Evolutionary conservation across 495 filamentous ascomycete genomes (phyloP).

Genomic region (Penicillium daleae): DNA sequence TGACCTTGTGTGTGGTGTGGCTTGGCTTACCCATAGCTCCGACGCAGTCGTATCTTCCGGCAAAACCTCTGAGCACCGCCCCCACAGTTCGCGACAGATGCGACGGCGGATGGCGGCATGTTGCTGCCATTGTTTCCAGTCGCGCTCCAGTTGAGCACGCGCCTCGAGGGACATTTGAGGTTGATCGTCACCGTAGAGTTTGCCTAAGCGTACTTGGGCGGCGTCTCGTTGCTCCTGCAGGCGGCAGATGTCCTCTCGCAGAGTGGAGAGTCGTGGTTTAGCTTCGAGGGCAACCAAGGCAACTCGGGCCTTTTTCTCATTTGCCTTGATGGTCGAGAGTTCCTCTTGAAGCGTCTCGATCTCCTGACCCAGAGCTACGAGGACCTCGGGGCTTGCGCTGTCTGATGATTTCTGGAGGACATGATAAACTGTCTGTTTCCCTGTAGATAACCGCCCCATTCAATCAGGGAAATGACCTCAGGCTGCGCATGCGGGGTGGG

Average conservation of each 20-base stretch:
- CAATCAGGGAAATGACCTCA: conserved; percentile 11
- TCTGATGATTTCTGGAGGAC: conserved; percentile 56
- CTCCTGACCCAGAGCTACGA: conserved; percentile 51
- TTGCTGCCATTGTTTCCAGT: conserved; percentile 56
- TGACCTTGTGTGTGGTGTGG: too few species aligned
- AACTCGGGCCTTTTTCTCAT: conserved; percentile 55
- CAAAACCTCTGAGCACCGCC: conserved; percentile 49
- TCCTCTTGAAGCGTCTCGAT: conserved; percentile 55
- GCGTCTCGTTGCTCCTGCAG: conserved; percentile 52
- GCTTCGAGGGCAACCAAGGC: conserved; percentile 52
- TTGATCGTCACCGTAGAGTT: conserved; percentile 31
- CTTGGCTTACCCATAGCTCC: conserved; percentile 57
- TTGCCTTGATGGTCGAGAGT: conserved; percentile 49
- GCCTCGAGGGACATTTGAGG: conserved; percentile 52
- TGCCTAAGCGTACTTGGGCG: conserved; percentile 43
- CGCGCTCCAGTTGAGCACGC: conserved; percentile 48
- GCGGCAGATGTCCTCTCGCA: conserved; percentile 47
- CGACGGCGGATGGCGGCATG: conserved; percentile 49
- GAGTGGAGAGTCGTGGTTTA: conserved; percentile 55
- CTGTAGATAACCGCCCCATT: conserved; percentile 34
- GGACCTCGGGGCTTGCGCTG: conserved; percentile 45
- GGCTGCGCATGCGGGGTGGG: neutral
- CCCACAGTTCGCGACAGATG: conserved; percentile 58
- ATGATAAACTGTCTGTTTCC: conserved; percentile 69
- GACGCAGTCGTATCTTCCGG: conserved; percentile 48